Conservation (phyloP, 257 asterid genomes). For the Thymus quinquecostatus region DNA sequence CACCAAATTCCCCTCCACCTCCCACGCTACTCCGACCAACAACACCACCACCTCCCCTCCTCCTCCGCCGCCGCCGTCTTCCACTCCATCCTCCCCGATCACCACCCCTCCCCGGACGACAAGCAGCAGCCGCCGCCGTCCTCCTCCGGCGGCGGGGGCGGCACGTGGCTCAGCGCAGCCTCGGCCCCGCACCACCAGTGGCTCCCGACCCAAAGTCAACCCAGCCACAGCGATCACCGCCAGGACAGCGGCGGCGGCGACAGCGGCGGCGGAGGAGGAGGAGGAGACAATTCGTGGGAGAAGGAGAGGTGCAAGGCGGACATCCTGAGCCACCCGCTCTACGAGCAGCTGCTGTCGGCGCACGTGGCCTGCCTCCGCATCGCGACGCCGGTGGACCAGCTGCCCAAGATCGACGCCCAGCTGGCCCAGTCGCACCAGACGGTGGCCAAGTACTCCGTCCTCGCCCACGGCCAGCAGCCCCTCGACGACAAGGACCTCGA, state of each 20-base stretch:
- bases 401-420: constrained; percentile 92
- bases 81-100: constrained; percentile 44
- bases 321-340: constrained; percentile 71
- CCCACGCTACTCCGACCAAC: constrained; percentile 43
- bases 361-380: constrained; percentile 91
- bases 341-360: constrained; percentile 82
- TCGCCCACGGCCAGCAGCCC: constrained; percentile 61
- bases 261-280: constrained; percentile 20
- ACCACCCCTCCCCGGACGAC: constrained; percentile 40
- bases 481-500: constrained; percentile 85
- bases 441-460: constrained; percentile 77
- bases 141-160: not conserved
- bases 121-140: constrained; percentile 26
- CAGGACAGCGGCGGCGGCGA: constrained; percentile 35
- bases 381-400: constrained; percentile 95
- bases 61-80: constrained; percentile 37
- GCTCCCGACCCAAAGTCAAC: constrained; percentile 50
- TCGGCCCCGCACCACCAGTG: constrained; percentile 49
- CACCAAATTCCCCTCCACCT: constrained; percentile 43
- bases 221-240: constrained; percentile 37
- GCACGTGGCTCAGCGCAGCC: constrained; percentile 45
- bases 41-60: not conserved
- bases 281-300: constrained; percentile 52
- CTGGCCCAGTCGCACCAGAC: constrained; percentile 81
- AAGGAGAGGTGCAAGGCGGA: constrained; percentile 79